Evolutionary conservation across 164 flowering plant species (phyloP).

Genomic region (Liriodendron chinense): DNA sequence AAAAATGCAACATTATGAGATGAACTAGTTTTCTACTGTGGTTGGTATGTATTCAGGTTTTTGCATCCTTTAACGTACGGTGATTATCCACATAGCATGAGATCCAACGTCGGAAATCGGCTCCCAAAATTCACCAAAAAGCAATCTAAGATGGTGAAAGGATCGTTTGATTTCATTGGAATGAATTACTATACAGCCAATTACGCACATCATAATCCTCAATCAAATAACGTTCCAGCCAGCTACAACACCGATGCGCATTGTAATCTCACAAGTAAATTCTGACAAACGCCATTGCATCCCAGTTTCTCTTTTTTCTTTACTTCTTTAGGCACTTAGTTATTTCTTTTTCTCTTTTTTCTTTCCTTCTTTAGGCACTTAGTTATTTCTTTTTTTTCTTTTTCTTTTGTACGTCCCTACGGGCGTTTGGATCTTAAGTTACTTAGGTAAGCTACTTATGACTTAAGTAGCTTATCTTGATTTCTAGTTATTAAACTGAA

Average conservation of each 20-base stretch:
- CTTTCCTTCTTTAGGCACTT: too few relatives aligned
- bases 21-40: not conserved
- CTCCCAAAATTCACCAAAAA: slow-evolving; percentile 8
- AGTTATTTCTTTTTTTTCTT: too few relatives aligned
- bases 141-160: slow-evolving; percentile 7
- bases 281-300: not conserved
- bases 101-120: not conserved
- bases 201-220: not conserved
- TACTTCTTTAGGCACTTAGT: too few relatives aligned
- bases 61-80: slow-evolving; percentile 10
- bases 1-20: not conserved
- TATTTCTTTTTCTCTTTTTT: too few relatives aligned
- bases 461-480: too few relatives aligned
- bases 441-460: too few relatives aligned
- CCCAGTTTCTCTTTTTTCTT: too few relatives aligned
- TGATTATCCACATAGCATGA: slow-evolving; percentile 10
- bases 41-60: slow-evolving; percentile 4
- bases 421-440: too few relatives aligned
- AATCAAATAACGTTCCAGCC: not conserved
- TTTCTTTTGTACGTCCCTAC: too few relatives aligned
- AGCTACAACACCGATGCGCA: not conserved
- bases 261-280: not conserved
- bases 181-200: not conserved
- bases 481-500: too few relatives aligned
- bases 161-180: slow-evolving; percentile 14